Conservation (phyloP, 768 basidiomycete species). For the Russula brevipes region DNA sequence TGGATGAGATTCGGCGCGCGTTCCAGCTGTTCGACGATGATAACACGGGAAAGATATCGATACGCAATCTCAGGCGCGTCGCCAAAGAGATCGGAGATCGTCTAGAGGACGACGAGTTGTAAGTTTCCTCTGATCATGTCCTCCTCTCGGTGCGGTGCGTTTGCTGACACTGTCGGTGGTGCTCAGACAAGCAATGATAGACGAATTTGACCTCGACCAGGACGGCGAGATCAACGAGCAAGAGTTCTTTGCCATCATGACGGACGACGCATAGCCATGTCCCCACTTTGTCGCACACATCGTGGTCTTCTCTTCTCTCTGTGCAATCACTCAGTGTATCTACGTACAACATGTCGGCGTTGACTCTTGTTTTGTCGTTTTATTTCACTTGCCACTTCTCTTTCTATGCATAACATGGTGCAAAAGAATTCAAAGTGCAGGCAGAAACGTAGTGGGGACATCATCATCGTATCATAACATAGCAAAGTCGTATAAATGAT, state of each 20-base stretch:
- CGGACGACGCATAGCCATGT: conserved; percentile 65
- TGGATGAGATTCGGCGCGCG: conserved; percentile 93
- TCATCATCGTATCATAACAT: conserved; percentile 5
- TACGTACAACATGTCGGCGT: background rate
- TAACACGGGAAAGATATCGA: conserved; percentile 86
- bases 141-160: background rate
- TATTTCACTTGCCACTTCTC: background rate
- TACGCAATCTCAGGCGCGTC: conserved; percentile 86
- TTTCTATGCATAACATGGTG: background rate
- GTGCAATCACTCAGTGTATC: background rate
- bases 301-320: background rate
- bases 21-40: conserved; percentile 98
- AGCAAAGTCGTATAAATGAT: conserved; percentile 17
- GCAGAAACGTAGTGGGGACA: background rate
- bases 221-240: conserved; percentile 96
- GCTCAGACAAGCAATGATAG: conserved; percentile 96
- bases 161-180: background rate
- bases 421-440: background rate
- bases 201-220: conserved; percentile 98
- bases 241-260: conserved; percentile 97
- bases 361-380: conserved; percentile 1
- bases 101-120: conserved; percentile 96
- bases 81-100: conserved; percentile 96
- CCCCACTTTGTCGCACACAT: too few species aligned
- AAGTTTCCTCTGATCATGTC: conserved; percentile 36